phyloP scores from a whole-genome alignment of 208 protist species.

The Leishmania guyanensis region DNA sequence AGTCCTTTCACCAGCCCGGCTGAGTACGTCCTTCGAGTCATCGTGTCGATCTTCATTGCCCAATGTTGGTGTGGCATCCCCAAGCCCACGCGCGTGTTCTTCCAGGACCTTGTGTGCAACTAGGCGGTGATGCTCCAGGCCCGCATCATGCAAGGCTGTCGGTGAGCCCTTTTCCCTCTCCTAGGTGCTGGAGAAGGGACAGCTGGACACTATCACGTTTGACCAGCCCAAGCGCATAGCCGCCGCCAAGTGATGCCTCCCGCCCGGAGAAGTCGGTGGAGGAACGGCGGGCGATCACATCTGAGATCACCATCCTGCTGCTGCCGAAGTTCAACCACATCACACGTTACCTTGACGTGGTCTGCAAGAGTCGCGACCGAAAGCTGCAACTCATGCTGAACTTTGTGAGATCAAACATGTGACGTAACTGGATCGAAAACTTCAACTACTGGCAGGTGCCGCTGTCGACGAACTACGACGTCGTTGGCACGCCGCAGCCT shows the following conservation, averaged over 20 bases:
- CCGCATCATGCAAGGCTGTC: slow-evolving; percentile 44
- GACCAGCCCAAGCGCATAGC: slow-evolving; percentile 61
- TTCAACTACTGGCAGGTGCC: slow-evolving; percentile 41
- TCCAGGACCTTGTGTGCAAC: slow-evolving; percentile 49
- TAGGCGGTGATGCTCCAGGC: slow-evolving; percentile 48
- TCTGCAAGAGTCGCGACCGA: slow-evolving; percentile 46
- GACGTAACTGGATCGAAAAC: slow-evolving; percentile 65
- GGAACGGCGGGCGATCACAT: slow-evolving; percentile 64
- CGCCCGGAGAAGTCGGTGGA: slow-evolving; percentile 54
- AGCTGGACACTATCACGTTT: slow-evolving; percentile 38
- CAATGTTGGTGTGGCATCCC: slow-evolving; percentile 66
- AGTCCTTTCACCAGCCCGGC: slow-evolving; percentile 21
- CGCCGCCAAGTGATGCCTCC: slow-evolving; percentile 56
- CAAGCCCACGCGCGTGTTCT: slow-evolving; percentile 47
- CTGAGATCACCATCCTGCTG: slow-evolving; percentile 61
- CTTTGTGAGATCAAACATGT: slow-evolving; percentile 59
- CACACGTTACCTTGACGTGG: slow-evolving; percentile 61
- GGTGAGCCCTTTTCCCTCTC: slow-evolving; percentile 58
- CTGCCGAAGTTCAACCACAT: slow-evolving; percentile 53
- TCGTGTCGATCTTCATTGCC: slow-evolving; percentile 54
- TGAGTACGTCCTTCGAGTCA: slow-evolving; percentile 53
- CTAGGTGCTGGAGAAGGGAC: slow-evolving; percentile 50
- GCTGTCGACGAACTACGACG: slow-evolving; percentile 42
- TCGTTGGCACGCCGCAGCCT: slow-evolving; percentile 18
- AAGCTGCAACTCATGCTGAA: slow-evolving; percentile 67